Conservation (phyloP, 495 filamentous ascomycete genomes). For the Talaromyces thailandensis region DNA sequence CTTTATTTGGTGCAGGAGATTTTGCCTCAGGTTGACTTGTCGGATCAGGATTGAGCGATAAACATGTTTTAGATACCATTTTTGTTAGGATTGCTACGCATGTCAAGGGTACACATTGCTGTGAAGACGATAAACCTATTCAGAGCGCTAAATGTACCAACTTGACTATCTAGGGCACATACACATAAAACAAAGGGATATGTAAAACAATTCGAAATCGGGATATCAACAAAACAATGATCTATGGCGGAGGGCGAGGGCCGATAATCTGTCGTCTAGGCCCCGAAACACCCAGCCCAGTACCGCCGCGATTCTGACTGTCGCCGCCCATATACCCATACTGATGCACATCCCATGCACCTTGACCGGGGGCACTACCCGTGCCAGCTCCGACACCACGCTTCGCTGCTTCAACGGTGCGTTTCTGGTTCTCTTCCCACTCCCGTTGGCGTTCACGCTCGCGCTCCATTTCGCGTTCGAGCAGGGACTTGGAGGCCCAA, state of each 20-base stretch:
- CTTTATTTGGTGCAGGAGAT: slow-evolving; percentile 25
- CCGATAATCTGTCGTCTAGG: slow-evolving; percentile 71
- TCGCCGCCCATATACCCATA: slow-evolving; percentile 84
- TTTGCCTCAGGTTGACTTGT: neutral
- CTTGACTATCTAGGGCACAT: neutral
- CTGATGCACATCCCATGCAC: slow-evolving; percentile 80
- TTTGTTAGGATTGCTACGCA: neutral
- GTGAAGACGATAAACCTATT: neutral
- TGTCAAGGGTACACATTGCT: neutral
- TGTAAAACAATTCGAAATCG: neutral
- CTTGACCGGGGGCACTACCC: slow-evolving; percentile 46
- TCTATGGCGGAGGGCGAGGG: slow-evolving; percentile 56
- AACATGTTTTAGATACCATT: neutral
- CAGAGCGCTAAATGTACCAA: neutral
- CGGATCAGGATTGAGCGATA: neutral
- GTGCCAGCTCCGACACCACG: slow-evolving; percentile 28
- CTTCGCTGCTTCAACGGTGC: slow-evolving; percentile 48
- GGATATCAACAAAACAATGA: neutral
- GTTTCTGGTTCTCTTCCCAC: slow-evolving; percentile 88
- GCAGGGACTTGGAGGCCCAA: slow-evolving; percentile 70
- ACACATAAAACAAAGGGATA: neutral
- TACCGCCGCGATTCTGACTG: slow-evolving; percentile 62
- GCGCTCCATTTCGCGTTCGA: slow-evolving; percentile 93
- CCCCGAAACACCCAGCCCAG: slow-evolving; percentile 62
- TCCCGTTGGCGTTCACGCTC: slow-evolving; percentile 88